A percentile compares a stretch with the other conserved stretches of the same genome.
Evolutionary conservation across 257 asterid species (phyloP).

Genomic region (Eustoma russellianum): DNA sequence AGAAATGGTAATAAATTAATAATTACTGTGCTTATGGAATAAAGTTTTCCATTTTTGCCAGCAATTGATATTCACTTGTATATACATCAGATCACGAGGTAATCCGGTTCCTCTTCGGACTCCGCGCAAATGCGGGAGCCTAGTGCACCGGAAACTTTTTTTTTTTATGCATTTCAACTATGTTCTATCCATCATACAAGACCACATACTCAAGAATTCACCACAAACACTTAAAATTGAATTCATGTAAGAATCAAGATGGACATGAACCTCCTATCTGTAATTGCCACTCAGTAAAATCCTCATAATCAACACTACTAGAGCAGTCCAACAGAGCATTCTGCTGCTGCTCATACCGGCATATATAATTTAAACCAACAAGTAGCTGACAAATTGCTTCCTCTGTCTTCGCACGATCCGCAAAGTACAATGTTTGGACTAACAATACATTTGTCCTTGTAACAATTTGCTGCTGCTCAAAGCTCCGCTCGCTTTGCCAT

Average conservation of each 20-base stretch:
- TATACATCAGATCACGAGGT: too few species aligned
- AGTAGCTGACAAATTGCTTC: conserved; percentile 66
- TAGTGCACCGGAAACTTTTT: conserved; percentile 1
- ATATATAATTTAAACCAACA: conserved; percentile 73
- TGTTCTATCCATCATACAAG: conserved; percentile 16
- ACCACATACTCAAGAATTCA: conserved; percentile 8
- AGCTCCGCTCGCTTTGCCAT: conserved; percentile 89
- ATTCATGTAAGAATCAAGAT: conserved; percentile 19
- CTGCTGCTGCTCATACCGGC: conserved; percentile 87
- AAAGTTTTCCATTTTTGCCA: not conserved
- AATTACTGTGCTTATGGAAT: too few species aligned
- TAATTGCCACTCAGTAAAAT: conserved; percentile 66
- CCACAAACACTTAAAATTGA: not conserved
- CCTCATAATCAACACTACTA: conserved; percentile 79
- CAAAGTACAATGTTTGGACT: conserved; percentile 78
- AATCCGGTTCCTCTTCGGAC: too few species aligned
- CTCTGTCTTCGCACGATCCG: conserved; percentile 68
- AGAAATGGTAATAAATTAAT: too few species aligned
- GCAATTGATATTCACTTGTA: conserved; percentile 34
- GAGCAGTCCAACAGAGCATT: conserved; percentile 84
- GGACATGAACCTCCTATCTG: conserved; percentile 36
- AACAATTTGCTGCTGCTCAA: conserved; percentile 82
- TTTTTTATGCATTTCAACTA: conserved; percentile 13
- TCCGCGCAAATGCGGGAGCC: too few species aligned
- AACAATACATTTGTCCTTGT: conserved; percentile 64